These are phyloP conservation scores for Vicia villosa DNA, from an alignment of 306 rosid genomes.

Conservation along the genomic window DNA sequence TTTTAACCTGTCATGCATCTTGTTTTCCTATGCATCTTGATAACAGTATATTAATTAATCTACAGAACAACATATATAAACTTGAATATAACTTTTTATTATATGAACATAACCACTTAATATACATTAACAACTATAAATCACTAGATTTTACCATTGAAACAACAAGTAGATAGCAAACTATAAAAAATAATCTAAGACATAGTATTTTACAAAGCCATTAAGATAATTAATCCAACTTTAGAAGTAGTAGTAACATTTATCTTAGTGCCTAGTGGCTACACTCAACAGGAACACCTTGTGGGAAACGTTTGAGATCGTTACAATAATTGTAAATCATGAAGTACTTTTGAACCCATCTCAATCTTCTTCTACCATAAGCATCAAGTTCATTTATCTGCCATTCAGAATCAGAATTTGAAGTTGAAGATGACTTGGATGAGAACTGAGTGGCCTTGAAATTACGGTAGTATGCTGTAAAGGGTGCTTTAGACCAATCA, in stretches of 20 bases:
- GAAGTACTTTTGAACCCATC: conserved; percentile 55
- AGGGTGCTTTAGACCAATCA: conserved; percentile 74
- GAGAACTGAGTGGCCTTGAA: conserved; percentile 50
- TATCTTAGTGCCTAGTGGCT: conserved; percentile 8
- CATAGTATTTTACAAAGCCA: conserved; percentile 36
- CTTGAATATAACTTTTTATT: conserved; percentile 17
- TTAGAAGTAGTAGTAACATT: background rate
- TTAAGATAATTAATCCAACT: conserved; percentile 13
- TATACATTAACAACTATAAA: conserved; percentile 30
- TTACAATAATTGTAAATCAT: conserved; percentile 55
- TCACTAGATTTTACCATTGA: background rate
- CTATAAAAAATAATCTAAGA: conserved; percentile 25
- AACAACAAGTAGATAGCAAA: background rate
- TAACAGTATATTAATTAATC: background rate
- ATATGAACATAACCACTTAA: conserved; percentile 20
- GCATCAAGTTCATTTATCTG: conserved; percentile 43
- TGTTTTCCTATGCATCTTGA: background rate
- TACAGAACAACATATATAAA: background rate
- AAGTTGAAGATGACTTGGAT: conserved; percentile 27
- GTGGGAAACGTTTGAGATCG: conserved; percentile 53
- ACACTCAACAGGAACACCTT: conserved; percentile 56
- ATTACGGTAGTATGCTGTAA: conserved; percentile 55
- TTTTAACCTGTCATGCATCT: background rate
- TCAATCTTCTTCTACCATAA: conserved; percentile 46
- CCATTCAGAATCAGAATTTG: conserved; percentile 31